Base-by-base conservation (phyloP, 257 asterid species). In the Plantago major region DNA sequence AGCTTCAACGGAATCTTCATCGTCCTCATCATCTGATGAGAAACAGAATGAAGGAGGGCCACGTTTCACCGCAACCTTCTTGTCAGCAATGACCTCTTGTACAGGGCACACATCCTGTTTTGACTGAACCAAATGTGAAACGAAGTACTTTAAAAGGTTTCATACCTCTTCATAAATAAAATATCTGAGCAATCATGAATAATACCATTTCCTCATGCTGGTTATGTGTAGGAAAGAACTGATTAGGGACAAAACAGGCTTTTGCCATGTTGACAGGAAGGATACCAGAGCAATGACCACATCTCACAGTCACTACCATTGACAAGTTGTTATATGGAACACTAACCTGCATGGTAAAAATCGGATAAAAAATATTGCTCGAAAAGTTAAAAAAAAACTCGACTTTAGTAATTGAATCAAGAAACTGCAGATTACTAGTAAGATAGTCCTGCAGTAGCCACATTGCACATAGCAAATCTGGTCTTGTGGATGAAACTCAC, bases 381-480 rank as follows among this genome's bases (percentile, higher is more conserved):
- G 19, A 42, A 33, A 5, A 28, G 33, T 10, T 6, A 45, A 44
- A 6, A 6, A 11, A 53, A 62, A 56, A 16, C 15, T 50, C 14
- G 5, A 51, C 7, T 9, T 30, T 30, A 42, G 45, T 42, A 19
- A 30, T 65, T 13, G 8, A 11, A 43, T 18, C 16, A 26, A 55
- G 43, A 26, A 5, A 10, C 5, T 3, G 50, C 13, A 6, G 48
- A n/a, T 63, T 83, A 90, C 97, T 71, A 90, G 83, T 69, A 90
- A 69, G 74, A 87, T 75, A 60, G 96, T 87, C 10, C 70, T 73
- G 79, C 97, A 90, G 46, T 76, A 71, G 44, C 90, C 86, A 69
- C 97, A 90, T 62, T 87, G 83, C 59, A 85, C 90, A 65, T 85
- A 83, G 73, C 87, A 83, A 51, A 85, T 76, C 64, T 88, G 88